Evolutionary conservation across 805 yeast species (phyloP).

Genomic region (Candida pini): DNA sequence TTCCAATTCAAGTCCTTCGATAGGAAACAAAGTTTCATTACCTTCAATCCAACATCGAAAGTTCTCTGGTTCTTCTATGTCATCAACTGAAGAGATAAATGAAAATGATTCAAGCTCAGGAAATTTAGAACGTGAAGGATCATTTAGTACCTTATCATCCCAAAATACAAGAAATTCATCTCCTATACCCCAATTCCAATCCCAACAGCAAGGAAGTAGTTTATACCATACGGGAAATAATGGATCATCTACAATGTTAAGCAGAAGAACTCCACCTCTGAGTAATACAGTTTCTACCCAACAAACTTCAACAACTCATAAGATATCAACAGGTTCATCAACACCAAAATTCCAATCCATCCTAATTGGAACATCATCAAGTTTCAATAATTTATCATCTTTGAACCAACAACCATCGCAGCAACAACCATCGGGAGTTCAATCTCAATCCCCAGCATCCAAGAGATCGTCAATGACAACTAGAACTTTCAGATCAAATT

Average conservation of each 20-base stretch:
- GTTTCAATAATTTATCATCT: too few species aligned
- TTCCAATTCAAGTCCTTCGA: background rate
- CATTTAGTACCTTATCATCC: conserved; percentile 14
- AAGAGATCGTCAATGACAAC: conserved; percentile 28
- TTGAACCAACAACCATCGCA: too few species aligned
- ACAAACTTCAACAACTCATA: too few species aligned
- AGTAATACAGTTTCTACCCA: too few species aligned
- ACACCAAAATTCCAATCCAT: too few species aligned
- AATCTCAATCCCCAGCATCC: conserved; percentile 21
- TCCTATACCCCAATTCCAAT: too few species aligned
- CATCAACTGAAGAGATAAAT: conserved; percentile 5
- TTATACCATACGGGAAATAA: too few species aligned
- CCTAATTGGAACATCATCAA: too few species aligned
- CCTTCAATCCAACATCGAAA: conserved; percentile 16
- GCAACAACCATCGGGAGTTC: background rate
- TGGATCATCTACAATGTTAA: too few species aligned
- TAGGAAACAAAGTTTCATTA: conserved; percentile 6
- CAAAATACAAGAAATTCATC: conserved; percentile 13
- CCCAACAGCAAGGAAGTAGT: too few species aligned
- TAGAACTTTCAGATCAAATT: conserved; percentile 29
- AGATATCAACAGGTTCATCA: too few species aligned
- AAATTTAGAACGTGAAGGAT: conserved; percentile 7
- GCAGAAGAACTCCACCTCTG: too few species aligned
- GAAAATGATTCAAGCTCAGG: conserved; percentile 1
- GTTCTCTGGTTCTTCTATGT: conserved; percentile 12